These are phyloP conservation scores for Epichloe coenophiala DNA, from an alignment of 2,329 filamentous ascomycete species.

Conservation along the genomic window DNA sequence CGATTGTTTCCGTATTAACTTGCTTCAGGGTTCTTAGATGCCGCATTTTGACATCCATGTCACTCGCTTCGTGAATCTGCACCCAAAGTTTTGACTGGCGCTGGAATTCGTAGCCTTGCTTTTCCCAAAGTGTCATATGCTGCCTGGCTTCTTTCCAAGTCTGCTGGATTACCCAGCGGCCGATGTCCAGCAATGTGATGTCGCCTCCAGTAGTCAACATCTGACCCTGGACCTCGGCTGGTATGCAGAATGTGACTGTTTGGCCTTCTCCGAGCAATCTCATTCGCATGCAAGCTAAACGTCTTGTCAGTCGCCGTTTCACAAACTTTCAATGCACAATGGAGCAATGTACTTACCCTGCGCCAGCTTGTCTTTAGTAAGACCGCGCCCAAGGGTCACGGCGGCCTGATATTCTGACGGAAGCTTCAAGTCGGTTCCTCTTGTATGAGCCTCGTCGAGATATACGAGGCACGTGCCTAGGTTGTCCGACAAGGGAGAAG, in stretches of 20 bases:
- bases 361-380: conserved; percentile 54
- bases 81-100: conserved; percentile 25
- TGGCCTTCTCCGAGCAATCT: too few relatives aligned
- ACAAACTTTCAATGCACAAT: neutral
- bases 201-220: too few relatives aligned
- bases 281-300: too few relatives aligned
- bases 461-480: conserved; percentile 49
- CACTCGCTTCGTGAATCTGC: neutral
- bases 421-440: conserved; percentile 53
- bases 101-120: conserved; percentile 40
- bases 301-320: neutral
- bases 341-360: conserved; percentile 38
- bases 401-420: conserved; percentile 45
- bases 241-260: too few relatives aligned
- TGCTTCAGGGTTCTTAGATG: neutral
- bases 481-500: conserved; percentile 42
- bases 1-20: neutral
- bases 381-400: conserved; percentile 47
- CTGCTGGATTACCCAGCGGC: too few relatives aligned
- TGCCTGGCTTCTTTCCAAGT: conserved; percentile 5
- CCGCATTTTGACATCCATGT: neutral
- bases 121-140: conserved; percentile 44
- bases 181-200: too few relatives aligned
- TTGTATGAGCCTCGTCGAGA: conserved; percentile 55
- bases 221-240: too few relatives aligned